Conservation (phyloP, 345 rosid genomes). For the Limnanthes douglasii region DNA sequence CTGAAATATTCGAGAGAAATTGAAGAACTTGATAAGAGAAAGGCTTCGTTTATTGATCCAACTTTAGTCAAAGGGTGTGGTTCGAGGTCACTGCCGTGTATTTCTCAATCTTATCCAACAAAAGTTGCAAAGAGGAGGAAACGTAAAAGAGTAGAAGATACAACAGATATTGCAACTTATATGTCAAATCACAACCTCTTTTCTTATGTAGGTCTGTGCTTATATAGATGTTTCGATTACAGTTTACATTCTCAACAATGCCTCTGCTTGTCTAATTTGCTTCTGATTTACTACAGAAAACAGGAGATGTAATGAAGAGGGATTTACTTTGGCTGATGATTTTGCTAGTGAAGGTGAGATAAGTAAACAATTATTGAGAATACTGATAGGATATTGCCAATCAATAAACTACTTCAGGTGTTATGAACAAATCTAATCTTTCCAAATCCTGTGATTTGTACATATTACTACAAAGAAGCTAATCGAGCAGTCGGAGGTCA, state of each 20-base stretch:
- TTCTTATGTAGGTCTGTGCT: conserved; percentile 44
- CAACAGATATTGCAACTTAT: conserved; percentile 31
- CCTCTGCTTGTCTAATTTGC: neutral
- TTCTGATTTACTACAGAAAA: conserved; percentile 35
- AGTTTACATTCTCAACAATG: too few relatives aligned
- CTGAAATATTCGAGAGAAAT: conserved; percentile 44
- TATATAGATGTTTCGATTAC: too few relatives aligned
- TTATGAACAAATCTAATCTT: too few relatives aligned
- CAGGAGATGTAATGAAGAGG: conserved; percentile 47
- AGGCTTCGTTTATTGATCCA: conserved; percentile 23
- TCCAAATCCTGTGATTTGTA: too few relatives aligned
- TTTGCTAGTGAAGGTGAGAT: conserved; percentile 32
- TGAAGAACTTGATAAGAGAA: conserved; percentile 27
- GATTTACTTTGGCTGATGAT: conserved; percentile 36
- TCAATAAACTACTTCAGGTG: too few relatives aligned
- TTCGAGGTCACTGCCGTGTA: conserved; percentile 59
- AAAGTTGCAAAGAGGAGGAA: conserved; percentile 57
- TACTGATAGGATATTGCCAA: too few relatives aligned
- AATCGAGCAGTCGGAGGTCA: too few relatives aligned
- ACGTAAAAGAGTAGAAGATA: conserved; percentile 59
- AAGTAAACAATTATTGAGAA: neutral
- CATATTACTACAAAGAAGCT: too few relatives aligned
- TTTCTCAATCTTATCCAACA: conserved; percentile 29
- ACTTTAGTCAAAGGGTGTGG: conserved; percentile 33
- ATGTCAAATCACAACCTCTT: conserved; percentile 53